A percentile compares a stretch with the other conserved stretches of the same genome.
Evolutionary conservation across 352 stramenopile species (phyloP).

Genomic region (Pythium phragmiticola): DNA sequence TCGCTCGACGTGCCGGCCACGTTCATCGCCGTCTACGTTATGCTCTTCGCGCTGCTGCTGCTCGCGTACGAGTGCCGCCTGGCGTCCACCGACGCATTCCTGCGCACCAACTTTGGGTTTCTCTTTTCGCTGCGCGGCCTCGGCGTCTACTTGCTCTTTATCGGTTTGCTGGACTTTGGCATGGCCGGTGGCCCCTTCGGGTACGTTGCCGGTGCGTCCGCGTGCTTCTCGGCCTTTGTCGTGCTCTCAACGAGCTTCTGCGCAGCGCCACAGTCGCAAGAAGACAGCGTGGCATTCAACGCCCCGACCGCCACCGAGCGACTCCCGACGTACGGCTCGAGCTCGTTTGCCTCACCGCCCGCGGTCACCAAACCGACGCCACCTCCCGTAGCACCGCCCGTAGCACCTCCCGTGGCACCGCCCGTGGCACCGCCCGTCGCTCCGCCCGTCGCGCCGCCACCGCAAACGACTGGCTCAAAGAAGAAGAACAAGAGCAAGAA

Average conservation of each 20-base stretch:
- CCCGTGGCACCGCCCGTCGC: background rate
- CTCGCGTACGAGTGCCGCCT: slow-evolving; percentile 36
- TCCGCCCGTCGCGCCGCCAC: background rate
- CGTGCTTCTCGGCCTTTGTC: slow-evolving; percentile 26
- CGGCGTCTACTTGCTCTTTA: slow-evolving; percentile 34
- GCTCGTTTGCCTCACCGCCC: slow-evolving; percentile 8
- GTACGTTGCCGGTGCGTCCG: slow-evolving; percentile 23
- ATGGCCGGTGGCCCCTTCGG: slow-evolving; percentile 33
- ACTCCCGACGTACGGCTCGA: slow-evolving; percentile 28
- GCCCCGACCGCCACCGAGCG: background rate
- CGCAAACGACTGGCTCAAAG: background rate
- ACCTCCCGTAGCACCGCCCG: background rate
- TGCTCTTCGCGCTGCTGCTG: slow-evolving; percentile 35
- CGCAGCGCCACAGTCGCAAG: background rate
- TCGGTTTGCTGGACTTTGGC: slow-evolving; percentile 38
- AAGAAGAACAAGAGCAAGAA: slow-evolving; percentile 22
- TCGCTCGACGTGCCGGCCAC: slow-evolving; percentile 30
- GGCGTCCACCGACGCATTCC: slow-evolving; percentile 24
- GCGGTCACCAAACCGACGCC: background rate
- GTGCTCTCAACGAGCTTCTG: slow-evolving; percentile 25
- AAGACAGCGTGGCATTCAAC: slow-evolving; percentile 13
- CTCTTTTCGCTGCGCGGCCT: slow-evolving; percentile 35
- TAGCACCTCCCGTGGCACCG: background rate
- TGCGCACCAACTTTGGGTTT: slow-evolving; percentile 40
- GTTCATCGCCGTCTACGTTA: slow-evolving; percentile 39